phyloP scores from a whole-genome alignment of 140 eudicot genomes.

The Anethum foeniculum region DNA sequence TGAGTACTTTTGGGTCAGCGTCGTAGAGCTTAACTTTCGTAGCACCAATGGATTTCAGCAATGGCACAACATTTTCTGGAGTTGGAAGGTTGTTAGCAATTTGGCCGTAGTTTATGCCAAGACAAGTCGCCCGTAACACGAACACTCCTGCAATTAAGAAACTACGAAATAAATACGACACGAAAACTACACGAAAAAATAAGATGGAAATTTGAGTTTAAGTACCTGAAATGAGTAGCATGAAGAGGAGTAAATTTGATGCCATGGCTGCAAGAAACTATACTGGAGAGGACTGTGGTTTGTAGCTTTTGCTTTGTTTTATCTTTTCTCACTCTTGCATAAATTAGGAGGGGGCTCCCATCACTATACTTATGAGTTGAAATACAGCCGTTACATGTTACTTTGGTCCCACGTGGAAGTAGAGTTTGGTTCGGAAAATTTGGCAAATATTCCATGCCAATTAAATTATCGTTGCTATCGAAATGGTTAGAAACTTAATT shows the following conservation, averaged over 20 bases:
- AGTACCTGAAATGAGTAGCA: conserved; percentile 10
- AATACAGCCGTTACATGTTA: conserved; percentile 7
- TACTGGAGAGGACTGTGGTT: not conserved
- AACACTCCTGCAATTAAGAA: not conserved
- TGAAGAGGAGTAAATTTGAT: not conserved
- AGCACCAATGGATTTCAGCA: conserved; percentile 68
- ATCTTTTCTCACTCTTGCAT: not conserved
- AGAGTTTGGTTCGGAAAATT: not conserved
- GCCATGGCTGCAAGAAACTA: not conserved
- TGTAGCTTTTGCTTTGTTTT: not conserved
- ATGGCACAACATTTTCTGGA: conserved; percentile 48
- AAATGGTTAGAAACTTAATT: not conserved
- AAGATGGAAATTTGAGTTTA: not conserved
- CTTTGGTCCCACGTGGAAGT: not conserved
- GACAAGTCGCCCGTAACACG: conserved; percentile 18
- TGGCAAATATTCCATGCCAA: not conserved
- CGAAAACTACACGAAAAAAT: not conserved
- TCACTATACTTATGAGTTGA: not conserved
- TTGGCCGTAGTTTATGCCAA: conserved; percentile 92
- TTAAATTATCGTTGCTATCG: not conserved
- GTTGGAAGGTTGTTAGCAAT: conserved; percentile 78
- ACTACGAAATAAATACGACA: not conserved
- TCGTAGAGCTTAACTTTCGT: conserved; percentile 74
- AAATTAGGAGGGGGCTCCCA: not conserved
- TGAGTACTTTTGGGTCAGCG: conserved; percentile 68